Percentiles rank a stretch among this genome's conserved stretches.
Evolutionary conservation across 176 grass and related monocot species (phyloP).

Genomic region (Tillandsia leiboldiana): DNA sequence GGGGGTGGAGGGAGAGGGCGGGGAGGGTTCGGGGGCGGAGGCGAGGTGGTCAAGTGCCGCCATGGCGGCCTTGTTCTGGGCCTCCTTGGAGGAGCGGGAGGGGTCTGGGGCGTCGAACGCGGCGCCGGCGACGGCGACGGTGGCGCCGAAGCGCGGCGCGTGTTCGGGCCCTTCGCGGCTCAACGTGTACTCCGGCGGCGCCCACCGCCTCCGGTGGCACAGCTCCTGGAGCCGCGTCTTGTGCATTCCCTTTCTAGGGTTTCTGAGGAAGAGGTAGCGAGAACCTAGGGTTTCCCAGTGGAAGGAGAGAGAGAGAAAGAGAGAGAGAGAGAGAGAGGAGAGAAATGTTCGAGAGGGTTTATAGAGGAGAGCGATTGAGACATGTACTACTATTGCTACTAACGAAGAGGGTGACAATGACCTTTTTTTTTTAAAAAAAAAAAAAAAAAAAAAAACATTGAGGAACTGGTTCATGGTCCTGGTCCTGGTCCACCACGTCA

Average conservation of each 20-base stretch:
- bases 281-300: too few relatives aligned
- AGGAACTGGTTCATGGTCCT: too few relatives aligned
- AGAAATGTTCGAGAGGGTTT: constrained; percentile 10
- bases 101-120: constrained; percentile 37
- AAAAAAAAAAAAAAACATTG: not conserved
- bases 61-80: constrained; percentile 51
- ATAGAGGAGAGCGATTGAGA: constrained; percentile 11
- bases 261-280: not conserved
- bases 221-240: constrained; percentile 53
- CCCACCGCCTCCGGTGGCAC: constrained; percentile 61
- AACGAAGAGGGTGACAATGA: not conserved
- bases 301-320: not conserved
- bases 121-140: constrained; percentile 45
- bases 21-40: constrained; percentile 6
- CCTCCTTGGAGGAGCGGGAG: constrained; percentile 47
- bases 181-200: constrained; percentile 39
- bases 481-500: too few relatives aligned
- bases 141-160: constrained; percentile 33
- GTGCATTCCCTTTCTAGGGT: constrained; percentile 30
- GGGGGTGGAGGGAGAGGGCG: constrained; percentile 2
- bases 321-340: constrained; percentile 9
- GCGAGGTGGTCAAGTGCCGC: constrained; percentile 44
- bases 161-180: constrained; percentile 26
- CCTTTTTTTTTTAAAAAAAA: constrained; percentile 17
- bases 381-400: not conserved